Conservation (phyloP, 2,329 filamentous ascomycete genomes). For the Calonectria montana region DNA sequence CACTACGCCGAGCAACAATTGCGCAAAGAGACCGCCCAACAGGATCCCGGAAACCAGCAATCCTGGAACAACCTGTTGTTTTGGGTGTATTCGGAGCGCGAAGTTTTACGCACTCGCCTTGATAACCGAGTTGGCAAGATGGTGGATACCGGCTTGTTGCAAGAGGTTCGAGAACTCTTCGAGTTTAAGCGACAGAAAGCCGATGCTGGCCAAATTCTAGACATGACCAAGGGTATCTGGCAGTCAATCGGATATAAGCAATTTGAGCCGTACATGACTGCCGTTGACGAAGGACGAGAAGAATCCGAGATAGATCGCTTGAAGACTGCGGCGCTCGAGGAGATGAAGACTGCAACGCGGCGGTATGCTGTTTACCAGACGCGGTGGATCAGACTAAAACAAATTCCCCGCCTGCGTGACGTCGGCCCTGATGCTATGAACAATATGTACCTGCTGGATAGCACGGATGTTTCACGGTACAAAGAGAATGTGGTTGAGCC, state of each 20-base stretch:
- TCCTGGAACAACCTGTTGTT: conserved; percentile 76
- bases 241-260: conserved; percentile 97
- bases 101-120: conserved; percentile 76
- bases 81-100: conserved; percentile 84
- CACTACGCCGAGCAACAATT: conserved; percentile 83
- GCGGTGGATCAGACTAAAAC: conserved; percentile 87
- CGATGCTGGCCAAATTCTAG: conserved; percentile 65
- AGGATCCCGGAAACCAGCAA: conserved; percentile 30
- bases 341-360: conserved; percentile 84
- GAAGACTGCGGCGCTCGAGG: conserved; percentile 72
- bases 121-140: conserved; percentile 86
- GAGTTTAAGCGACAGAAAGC: conserved; percentile 50
- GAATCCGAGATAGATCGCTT: conserved; percentile 63
- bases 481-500: conserved; percentile 71
- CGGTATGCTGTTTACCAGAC: conserved; percentile 89
- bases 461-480: conserved; percentile 75
- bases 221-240: conserved; percentile 89
- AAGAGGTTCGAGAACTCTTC: conserved; percentile 61
- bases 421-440: conserved; percentile 62
- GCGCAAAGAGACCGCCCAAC: conserved; percentile 47
- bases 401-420: conserved; percentile 75
- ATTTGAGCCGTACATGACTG: conserved; percentile 77
- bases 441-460: conserved; percentile 83
- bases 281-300: conserved; percentile 48
- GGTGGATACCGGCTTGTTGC: conserved; percentile 68